phyloP scores from a whole-genome alignment of 1,284 basidiomycete genomes.

The Anthracocystis setariae region DNA sequence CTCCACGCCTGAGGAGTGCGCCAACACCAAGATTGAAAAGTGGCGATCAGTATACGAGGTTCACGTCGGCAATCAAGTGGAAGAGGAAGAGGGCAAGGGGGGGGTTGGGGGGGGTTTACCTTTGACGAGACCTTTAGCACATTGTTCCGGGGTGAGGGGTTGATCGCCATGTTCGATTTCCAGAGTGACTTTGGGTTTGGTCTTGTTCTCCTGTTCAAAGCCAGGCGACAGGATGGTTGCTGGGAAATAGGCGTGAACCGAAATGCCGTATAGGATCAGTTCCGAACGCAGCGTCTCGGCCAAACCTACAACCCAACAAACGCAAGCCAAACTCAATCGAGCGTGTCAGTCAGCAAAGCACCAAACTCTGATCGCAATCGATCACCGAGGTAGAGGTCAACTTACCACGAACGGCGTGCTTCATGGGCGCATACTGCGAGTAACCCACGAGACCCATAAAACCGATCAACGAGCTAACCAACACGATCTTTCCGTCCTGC shows the following conservation, averaged over 20 bases:
- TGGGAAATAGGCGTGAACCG: conserved; percentile 87
- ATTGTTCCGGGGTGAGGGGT: conserved; percentile 76
- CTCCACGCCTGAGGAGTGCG: conserved; percentile 37
- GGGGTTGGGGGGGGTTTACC: conserved; percentile 70
- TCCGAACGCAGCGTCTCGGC: conserved; percentile 87
- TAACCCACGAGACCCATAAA: conserved; percentile 86
- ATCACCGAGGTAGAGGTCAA: background rate
- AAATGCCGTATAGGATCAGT: conserved; percentile 80
- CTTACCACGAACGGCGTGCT: conserved; percentile 85
- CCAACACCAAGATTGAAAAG: too few species aligned
- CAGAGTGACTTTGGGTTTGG: conserved; percentile 81
- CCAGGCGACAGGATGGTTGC: conserved; percentile 86
- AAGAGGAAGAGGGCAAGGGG: background rate
- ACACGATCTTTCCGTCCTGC: conserved; percentile 77
- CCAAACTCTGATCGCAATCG: too few species aligned
- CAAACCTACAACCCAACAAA: conserved; percentile 72
- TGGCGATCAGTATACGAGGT: too few species aligned
- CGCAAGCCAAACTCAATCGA: too few species aligned
- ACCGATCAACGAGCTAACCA: conserved; percentile 83
- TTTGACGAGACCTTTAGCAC: conserved; percentile 75
- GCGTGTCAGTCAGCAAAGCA: too few species aligned
- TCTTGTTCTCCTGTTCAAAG: conserved; percentile 80
- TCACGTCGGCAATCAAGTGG: too few species aligned
- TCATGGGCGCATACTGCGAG: conserved; percentile 84
- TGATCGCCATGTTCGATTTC: conserved; percentile 84